Base-by-base conservation (phyloP, 169 alveolate species). In the Cryptosporidium sp. region DNA sequence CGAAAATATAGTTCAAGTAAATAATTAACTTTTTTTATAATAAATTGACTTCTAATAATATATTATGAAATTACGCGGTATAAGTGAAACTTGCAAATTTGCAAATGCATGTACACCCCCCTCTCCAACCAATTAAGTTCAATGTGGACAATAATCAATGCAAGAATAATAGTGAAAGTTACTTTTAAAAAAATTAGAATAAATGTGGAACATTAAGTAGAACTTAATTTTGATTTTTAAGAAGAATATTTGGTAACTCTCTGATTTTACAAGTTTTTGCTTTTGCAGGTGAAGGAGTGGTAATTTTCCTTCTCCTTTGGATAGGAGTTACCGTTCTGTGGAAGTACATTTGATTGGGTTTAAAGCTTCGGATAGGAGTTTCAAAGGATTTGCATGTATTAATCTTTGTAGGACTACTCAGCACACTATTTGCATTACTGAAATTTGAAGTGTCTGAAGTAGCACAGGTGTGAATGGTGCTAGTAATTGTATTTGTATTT, bases 1-100 rank as follows among this genome's bases (percentile, higher is more conserved):
- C 31, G 89, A 80, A 62, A 80, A 80, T 67, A 80, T 80, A 21
- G 80, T 80, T n/a, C 62, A 61, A 61, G 75, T 80, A 6, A 80
- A 59, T 6, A 67, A 39, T 21, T 73, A 55, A 51, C 14, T 48
- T 70, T 48, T 29, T 35, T 43, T 21, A n/a, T 70, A 48, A 6
- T 43, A 37, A n/a, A n/a, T n/a, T n/a, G n/a, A n/a, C n/a, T n/a
- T n/a, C n/a, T n/a, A n/a, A n/a, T n/a, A n/a, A n/a, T n/a, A n/a
- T n/a, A n/a, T n/a, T n/a, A 33, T 21, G 73, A 0, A 6, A 67
- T 67, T 33, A 26, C 33, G 51, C 29, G 51, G 29, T 52, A 39
- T 10, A 33, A 7, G 31, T 9, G 5, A n/a, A 31, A 2, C 51
- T n/a, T 67, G 51, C 45, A 67, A 55, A 26, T 26, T n/a, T 26